phyloP scores from a whole-genome alignment of 345 rosid genomes.

The Hibiscus mutabilis region DNA sequence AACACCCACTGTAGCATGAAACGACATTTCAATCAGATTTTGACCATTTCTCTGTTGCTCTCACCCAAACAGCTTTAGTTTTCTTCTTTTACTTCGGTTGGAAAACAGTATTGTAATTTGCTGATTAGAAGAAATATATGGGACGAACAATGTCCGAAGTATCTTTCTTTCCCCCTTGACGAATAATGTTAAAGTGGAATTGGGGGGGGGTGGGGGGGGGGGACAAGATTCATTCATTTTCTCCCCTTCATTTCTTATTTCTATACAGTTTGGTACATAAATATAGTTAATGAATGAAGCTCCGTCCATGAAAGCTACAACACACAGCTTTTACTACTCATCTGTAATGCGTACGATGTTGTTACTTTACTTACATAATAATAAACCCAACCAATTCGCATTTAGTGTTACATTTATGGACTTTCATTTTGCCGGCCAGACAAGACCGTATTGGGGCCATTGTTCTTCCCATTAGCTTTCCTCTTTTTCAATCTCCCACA shows the following conservation, averaged over 20 bases:
- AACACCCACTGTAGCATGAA: slow-evolving; percentile 28
- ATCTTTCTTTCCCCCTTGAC: too few relatives aligned
- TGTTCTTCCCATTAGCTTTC: background rate
- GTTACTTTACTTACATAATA: background rate
- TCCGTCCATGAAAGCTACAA: background rate
- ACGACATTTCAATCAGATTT: slow-evolving; percentile 44
- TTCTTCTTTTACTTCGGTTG: too few relatives aligned
- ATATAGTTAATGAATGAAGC: background rate
- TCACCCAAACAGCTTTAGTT: background rate
- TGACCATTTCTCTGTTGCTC: slow-evolving; percentile 19
- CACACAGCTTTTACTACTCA: background rate
- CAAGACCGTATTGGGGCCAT: slow-evolving; percentile 8
- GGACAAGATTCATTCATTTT: too few relatives aligned
- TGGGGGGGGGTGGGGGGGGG: too few relatives aligned
- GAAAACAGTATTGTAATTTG: too few relatives aligned
- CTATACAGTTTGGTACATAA: background rate
- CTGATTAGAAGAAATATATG: slow-evolving; percentile 1
- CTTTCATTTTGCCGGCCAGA: slow-evolving; percentile 12
- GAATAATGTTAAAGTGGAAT: too few relatives aligned
- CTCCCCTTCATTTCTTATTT: too few relatives aligned
- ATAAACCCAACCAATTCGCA: slow-evolving; percentile 1
- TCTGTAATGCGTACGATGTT: background rate
- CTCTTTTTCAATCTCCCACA: background rate
- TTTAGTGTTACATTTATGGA: slow-evolving; percentile 22
- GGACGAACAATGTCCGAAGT: too few relatives aligned